Base-by-base conservation (phyloP, 495 filamentous ascomycete genomes). In the Usnea hakonensis region DNA sequence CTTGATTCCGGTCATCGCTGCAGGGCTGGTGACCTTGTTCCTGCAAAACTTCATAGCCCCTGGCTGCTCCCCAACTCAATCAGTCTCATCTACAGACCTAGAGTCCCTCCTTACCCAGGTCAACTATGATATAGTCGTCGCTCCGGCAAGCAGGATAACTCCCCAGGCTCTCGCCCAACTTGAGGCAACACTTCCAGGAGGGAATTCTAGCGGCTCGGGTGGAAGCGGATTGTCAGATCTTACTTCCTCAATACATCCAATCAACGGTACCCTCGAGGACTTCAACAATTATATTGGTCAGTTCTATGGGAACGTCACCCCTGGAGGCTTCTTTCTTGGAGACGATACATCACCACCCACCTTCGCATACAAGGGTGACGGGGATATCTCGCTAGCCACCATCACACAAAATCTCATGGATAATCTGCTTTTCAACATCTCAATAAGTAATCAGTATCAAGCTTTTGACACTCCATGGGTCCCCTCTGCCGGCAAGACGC, bases 311-410 rank as follows among this genome's bases (percentile, higher is more conserved):
- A 86, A 87, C 65, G 77, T 91, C 60, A 87, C 81, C 0, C 88
- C 90, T 3, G 89, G 89, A 19, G 90, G 86, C 17, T 81, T 91
- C 71, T 95, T 88, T 73, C 75, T 90, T 14, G 87, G 85, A 28
- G 79, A 84, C 50, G 76, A 71, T 30, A 74, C 65, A 8, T 71
- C 69, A 14, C 71, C 73, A 23, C 79, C 87, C 23, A 85, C 81
- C 6, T 80, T 90, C 63, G 82, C 85, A 13, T 91, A 85, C 72
- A 71, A 74, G 64, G 87, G 75, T 4, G 71, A 83, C 61, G 68
- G 60, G 1, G 68, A 74, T 32, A 69, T 89, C 6, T 75, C 75
- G 50, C 78, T 78, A 56, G 80, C 86, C 2, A 75, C 90, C 56
- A 79, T 88, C 57, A 83, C 83, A 0, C 87, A 91, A 69, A 91